Evolutionary conservation across 2,329 filamentous ascomycete genomes (phyloP), one percentile per base, ranked within the genome.

Genomic region (Alternaria rosae): DNA sequence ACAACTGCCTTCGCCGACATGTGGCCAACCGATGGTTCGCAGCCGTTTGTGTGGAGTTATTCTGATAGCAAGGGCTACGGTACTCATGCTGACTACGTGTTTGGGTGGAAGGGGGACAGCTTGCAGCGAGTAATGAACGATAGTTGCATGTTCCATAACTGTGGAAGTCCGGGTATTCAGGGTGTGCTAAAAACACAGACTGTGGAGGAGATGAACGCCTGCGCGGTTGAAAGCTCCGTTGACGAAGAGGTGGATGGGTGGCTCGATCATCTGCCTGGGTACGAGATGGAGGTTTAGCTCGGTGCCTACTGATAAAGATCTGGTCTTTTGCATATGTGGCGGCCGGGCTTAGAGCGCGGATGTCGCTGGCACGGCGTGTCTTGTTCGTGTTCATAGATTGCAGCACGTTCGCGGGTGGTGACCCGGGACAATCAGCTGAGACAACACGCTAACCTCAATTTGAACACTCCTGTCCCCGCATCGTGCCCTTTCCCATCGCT

Each of bases 91-190:
- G 65, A 72, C 44, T 72, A 72, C 45, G 65, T 72, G 62, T 72
- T 72, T 63, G 70, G 70, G 5, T 74, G 69, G 74, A 72, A 76
- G 53, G 74, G 70, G 25, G 74, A 76, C 50, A 56, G 66, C 6
- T 56, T 76, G 17, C 74, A 76, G 50, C 30, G 70, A 59, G 51
- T 64, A 13, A 71, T 74, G 62, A 70, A 74, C 45, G 61, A 65
- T 43, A 62, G 43, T 13, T 72, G 70, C 32, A 66, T 76, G 53
- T 73, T 78, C 44, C 62, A 65, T 42, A 30, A n/a, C 5, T 70
- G 66, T 54, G 64, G 64, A 20, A 68, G 63, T 43, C 65, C 67
- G n/a, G 67, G 66, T 11, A 55, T 64, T 51, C 69, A 65, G 35
- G 64, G 64, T 2, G 55, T 69, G 6, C 48, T 70, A 32, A 70